Base-by-base conservation (phyloP, 768 basidiomycete genomes). In the Lactarius tabidus region DNA sequence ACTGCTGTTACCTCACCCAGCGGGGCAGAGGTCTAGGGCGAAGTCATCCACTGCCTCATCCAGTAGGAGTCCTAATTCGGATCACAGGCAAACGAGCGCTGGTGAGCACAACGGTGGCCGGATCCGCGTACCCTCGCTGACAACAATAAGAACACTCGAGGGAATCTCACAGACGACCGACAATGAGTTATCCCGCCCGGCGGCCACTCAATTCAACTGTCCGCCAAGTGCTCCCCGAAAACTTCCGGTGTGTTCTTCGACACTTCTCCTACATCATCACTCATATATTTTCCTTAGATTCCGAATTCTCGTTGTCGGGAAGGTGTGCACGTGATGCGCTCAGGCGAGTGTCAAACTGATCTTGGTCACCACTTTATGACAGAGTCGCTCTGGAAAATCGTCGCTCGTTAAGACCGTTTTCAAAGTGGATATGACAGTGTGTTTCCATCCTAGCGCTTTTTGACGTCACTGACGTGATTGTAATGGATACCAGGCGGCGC, bases 281-380 rank as follows among this genome's bases (percentile, higher is more conserved):
- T 15, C 38, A 33, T 33, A 33, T 33, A 38, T n/a, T 39, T 17
- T 20, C n/a, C 12, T 8, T 62, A 62, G 60, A 31, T 62, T 62
- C 41, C 39, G 60, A 29, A 54, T 62, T 33, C 60, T 62, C 15
- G 29, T 62, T 3, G 53, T 62, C 15, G 60, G 60, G 39, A 62
- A 41, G 60, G 38, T 38, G 38, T 15, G 14, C 38, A 38, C 38
- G 3, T 38, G 38, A 12, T 15, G 38, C 14, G 38, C 28, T 33
- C 33, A 8, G 33, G 33, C 33, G 33, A 8, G 3, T 33, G 33
- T 33, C 33, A 33, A 3, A 8, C 33, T 33, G 33, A 33, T 33
- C 8, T 8, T 8, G 33, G 33, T 33, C 8, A 4, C 33, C 33
- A 33, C 33, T 33, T 33, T 33, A 4, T 33, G 8, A 33, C 33